Evolutionary conservation across 805 yeast species (phyloP), one percentile per base, ranked within the genome.

Genomic region (Clavispora vitiphila): DNA sequence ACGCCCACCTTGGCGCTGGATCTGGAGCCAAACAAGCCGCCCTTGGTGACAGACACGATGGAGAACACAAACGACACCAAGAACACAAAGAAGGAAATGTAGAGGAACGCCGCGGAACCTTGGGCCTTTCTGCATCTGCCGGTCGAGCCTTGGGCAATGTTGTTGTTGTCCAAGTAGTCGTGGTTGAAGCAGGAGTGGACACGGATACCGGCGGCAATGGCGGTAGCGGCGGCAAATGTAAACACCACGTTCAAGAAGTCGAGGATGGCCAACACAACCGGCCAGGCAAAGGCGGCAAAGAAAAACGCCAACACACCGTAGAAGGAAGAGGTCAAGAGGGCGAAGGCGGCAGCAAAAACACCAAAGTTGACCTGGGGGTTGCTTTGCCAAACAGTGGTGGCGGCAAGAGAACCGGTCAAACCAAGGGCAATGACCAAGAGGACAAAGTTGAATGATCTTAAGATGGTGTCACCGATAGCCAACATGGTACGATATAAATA

Each of bases 81-180:
- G 64, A 87, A 84, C 62, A 82, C 67, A 61, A 81, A 78, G 76
- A 84, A 81, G 43, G 93, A 76, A 67, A 93, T 82, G 83, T 80
- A 93, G 60, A 85, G 76, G 80, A 86, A 86, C 39, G 90, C 89
- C 55, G 73, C 76, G 15, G 83, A 64, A 48, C 88, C 88, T 77
- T 93, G 98, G 42, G 95, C 89, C 72, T 87, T 83, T 77, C 97
- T 86, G 74, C 99, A 93, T 76, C 98, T 81, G 59, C 80, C 86
- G 18, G 71, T 58, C 34, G 82, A 74, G 53, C 95, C 95, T 72
- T 86, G 87, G 47, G 86, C 66, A 55, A 86, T 76, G 47, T 65
- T 65, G 77, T 91, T 91, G 51, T 55, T 37, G 54, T 79, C 72
- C 52, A 89, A 46, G 75, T 86, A 89, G 42, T 84, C 44, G 48